phyloP scores from a whole-genome alignment of 495 filamentous ascomycete genomes.

The Neurospora sp. region DNA sequence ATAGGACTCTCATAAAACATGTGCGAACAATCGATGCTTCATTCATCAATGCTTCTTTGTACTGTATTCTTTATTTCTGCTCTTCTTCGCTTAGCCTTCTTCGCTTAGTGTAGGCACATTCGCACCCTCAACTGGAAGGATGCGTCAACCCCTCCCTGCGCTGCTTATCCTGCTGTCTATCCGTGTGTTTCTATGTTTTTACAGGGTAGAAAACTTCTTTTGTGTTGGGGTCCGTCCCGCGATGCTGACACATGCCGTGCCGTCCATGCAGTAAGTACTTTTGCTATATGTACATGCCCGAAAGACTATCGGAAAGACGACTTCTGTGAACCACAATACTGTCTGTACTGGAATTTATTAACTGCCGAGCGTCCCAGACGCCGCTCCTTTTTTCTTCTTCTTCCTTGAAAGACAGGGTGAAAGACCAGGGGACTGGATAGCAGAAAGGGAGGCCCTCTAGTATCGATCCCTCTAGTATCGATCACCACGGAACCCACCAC shows the following conservation, averaged over 20 bases:
- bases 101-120: not conserved
- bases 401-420: not conserved
- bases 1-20: not conserved
- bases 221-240: not conserved
- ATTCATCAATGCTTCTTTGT: not conserved
- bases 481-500: slow-evolving; percentile 5
- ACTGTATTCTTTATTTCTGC: not conserved
- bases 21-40: not conserved
- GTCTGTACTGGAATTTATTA: not conserved
- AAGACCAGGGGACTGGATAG: not conserved
- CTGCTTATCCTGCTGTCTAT: not conserved
- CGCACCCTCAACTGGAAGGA: not conserved
- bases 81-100: not conserved
- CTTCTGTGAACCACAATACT: not conserved
- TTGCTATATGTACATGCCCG: not conserved
- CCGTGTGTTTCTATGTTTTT: not conserved
- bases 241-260: not conserved
- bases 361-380: not conserved
- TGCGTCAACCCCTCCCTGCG: not conserved
- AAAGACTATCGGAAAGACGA: not conserved
- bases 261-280: not conserved
- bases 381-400: not conserved
- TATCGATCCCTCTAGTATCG: not conserved
- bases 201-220: not conserved
- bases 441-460: not conserved